Conservation (phyloP, 2,329 filamentous ascomycete genomes). For the Conoideocrella luteorostrata region DNA sequence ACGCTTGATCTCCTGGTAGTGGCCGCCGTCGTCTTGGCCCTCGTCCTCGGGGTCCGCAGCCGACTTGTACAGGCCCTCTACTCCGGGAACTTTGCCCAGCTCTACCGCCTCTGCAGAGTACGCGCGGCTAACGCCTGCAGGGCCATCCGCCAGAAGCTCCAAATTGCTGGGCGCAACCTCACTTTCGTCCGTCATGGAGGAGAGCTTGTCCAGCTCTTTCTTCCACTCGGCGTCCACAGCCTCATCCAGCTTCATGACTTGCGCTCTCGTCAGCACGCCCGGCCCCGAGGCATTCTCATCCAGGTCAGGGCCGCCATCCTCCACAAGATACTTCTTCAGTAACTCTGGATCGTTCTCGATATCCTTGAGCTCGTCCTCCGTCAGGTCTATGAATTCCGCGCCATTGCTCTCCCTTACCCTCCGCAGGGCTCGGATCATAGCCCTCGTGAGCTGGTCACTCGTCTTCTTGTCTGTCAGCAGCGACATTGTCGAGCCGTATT, state of each 20-base stretch:
- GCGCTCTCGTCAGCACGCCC: conserved; percentile 25
- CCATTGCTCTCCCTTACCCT: conserved; percentile 35
- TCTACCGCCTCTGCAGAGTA: conserved; percentile 41
- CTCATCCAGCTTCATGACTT: conserved; percentile 32
- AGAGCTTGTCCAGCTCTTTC: conserved; percentile 30
- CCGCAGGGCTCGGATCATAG: conserved; percentile 35
- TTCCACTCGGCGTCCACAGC: conserved; percentile 29
- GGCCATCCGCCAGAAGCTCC: conserved; percentile 30
- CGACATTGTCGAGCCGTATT: conserved; percentile 46
- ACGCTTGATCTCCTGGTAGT: conserved; percentile 46
- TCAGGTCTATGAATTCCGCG: conserved; percentile 41
- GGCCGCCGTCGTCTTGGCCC: conserved; percentile 43
- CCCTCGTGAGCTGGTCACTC: conserved; percentile 34
- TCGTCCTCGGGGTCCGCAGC: conserved; percentile 43
- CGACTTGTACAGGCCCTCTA: conserved; percentile 44
- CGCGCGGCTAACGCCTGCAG: conserved; percentile 25
- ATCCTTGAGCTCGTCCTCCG: conserved; percentile 39
- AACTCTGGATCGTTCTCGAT: conserved; percentile 34
- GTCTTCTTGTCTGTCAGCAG: conserved; percentile 36
- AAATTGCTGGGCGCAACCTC: conserved; percentile 27
- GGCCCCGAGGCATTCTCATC: conserved; percentile 19
- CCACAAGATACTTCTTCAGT: conserved; percentile 30
- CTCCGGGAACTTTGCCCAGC: conserved; percentile 47
- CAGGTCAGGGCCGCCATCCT: conserved; percentile 20
- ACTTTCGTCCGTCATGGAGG: conserved; percentile 21